Conservation (phyloP, 1,284 basidiomycete species). For the Rhodotorula sp. region DNA sequence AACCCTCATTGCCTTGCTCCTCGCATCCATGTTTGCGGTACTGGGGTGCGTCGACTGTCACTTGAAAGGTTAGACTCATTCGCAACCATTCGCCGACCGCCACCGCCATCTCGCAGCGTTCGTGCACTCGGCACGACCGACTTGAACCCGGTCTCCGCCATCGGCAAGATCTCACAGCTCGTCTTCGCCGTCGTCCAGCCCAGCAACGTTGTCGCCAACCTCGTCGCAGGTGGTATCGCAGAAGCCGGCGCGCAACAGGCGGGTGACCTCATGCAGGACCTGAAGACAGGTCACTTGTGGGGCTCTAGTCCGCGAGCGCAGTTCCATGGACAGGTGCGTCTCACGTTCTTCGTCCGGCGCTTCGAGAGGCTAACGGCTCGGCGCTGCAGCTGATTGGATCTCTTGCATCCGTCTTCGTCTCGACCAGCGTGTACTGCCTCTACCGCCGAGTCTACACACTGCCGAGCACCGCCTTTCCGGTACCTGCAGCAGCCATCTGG, state of each 20-base stretch:
- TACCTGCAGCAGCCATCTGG: slow-evolving; percentile 79
- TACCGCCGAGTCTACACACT: slow-evolving; percentile 78
- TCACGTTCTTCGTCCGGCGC: background rate
- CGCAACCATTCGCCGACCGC: background rate
- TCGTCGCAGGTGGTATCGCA: slow-evolving; percentile 92
- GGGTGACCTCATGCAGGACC: slow-evolving; percentile 96
- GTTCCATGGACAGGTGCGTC: slow-evolving; percentile 49
- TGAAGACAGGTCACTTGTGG: slow-evolving; percentile 88
- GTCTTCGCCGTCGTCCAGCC: slow-evolving; percentile 93
- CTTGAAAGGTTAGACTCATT: slow-evolving; percentile 4
- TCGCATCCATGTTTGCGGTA: slow-evolving; percentile 79
- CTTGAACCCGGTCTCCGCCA: slow-evolving; percentile 79
- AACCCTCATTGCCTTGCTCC: slow-evolving; percentile 74
- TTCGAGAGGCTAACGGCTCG: slow-evolving; percentile 53
- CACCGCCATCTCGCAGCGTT: slow-evolving; percentile 57
- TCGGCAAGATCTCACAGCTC: slow-evolving; percentile 92
- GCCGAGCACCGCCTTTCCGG: slow-evolving; percentile 81
- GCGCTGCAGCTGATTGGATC: slow-evolving; percentile 82
- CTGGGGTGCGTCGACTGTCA: slow-evolving; percentile 63
- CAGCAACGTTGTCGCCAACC: slow-evolving; percentile 79
- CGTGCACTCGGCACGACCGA: slow-evolving; percentile 90
- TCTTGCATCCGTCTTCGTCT: slow-evolving; percentile 79
- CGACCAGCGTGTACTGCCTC: slow-evolving; percentile 78
- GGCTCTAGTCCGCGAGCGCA: slow-evolving; percentile 52
- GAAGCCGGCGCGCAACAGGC: slow-evolving; percentile 97